Conservation (phyloP, 176 grass and related monocot species). For the Saccharum officinarum region DNA sequence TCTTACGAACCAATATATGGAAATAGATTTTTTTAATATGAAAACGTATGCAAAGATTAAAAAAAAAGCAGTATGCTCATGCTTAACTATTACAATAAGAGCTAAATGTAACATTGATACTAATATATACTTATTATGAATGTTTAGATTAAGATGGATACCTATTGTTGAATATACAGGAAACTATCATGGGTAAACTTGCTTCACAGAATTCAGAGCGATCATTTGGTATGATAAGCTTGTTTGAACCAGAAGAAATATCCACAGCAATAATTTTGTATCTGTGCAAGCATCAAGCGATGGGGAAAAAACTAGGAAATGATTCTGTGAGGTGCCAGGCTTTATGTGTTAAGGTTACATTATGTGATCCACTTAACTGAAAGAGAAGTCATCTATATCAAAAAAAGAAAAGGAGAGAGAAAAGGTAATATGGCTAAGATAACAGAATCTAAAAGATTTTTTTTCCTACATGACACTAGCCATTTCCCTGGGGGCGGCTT, state of each 20-base stretch:
- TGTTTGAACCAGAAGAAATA: background rate
- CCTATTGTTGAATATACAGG: constrained; percentile 3
- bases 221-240: background rate
- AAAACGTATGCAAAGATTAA: background rate
- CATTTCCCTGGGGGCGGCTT: too few species aligned
- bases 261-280: background rate
- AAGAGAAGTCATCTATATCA: background rate
- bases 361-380: background rate
- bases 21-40: background rate
- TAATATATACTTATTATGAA: constrained; percentile 2
- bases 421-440: background rate
- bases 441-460: constrained; percentile 1
- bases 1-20: background rate
- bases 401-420: background rate
- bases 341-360: background rate
- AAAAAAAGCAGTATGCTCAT: background rate
- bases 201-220: background rate
- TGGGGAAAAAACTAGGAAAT: background rate
- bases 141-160: constrained; percentile 12
- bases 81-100: background rate
- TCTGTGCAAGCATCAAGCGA: background rate
- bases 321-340: background rate
- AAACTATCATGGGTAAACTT: constrained; percentile 11
- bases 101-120: background rate
- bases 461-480: background rate